Conservation (phyloP, 2,329 filamentous ascomycete genomes). For the Monosporascus sp. region DNA sequence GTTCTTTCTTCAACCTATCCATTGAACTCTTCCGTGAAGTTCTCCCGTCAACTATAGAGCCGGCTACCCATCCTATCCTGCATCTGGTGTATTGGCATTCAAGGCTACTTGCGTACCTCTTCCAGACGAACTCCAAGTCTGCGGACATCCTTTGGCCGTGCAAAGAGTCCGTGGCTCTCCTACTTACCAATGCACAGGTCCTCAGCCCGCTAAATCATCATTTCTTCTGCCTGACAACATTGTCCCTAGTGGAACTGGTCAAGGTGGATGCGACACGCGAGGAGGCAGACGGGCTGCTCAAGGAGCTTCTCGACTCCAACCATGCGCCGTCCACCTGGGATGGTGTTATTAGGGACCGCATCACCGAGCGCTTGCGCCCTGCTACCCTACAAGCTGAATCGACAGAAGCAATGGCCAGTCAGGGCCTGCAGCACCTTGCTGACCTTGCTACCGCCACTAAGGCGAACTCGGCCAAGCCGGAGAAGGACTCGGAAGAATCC, state of each 20-base stretch:
- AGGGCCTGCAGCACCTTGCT: conserved; percentile 56
- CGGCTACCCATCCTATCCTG: conserved; percentile 48
- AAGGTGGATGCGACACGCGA: conserved; percentile 51
- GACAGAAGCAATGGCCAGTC: conserved; percentile 40
- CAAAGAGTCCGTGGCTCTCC: conserved; percentile 52
- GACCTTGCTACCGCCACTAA: conserved; percentile 47
- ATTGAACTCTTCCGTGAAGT: conserved; percentile 63
- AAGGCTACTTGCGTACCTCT: conserved; percentile 58
- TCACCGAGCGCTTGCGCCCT: conserved; percentile 38
- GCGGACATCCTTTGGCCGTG: conserved; percentile 57
- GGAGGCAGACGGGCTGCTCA: conserved; percentile 52
- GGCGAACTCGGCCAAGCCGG: conserved; percentile 16
- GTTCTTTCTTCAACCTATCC: conserved; percentile 48
- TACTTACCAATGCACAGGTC: conserved; percentile 50
- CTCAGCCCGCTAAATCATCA: conserved; percentile 64
- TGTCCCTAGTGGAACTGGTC: conserved; percentile 57
- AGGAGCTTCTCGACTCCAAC: conserved; percentile 50
- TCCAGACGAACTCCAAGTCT: conserved; percentile 51
- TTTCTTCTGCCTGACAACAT: conserved; percentile 54
- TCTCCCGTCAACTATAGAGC: conserved; percentile 53
- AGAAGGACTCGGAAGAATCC: conserved; percentile 14
- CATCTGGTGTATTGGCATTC: conserved; percentile 68
- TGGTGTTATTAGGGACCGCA: conserved; percentile 45
- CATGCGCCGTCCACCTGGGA: conserved; percentile 53
- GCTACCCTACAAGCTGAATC: conserved; percentile 31